Evolutionary conservation across 257 asterid species (phyloP).

Genomic region (Verbena officinalis): DNA sequence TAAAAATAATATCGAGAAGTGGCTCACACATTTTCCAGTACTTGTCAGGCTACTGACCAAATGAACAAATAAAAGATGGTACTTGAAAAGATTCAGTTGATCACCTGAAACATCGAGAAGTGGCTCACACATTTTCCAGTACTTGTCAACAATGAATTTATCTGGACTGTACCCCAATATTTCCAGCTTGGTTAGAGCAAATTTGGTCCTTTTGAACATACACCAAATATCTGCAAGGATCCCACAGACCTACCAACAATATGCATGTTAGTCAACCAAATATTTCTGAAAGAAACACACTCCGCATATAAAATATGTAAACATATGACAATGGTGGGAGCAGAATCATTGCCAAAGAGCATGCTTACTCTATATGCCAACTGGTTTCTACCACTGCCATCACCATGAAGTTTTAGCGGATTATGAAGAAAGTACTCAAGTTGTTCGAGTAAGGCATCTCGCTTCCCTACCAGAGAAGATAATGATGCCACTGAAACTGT

Average conservation of each 20-base stretch:
- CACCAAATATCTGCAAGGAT: conserved; percentile 84
- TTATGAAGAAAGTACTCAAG: conserved; percentile 64
- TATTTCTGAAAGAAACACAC: conserved; percentile 1
- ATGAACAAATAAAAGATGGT: conserved; percentile 9
- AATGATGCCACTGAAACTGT: conserved; percentile 68
- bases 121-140: conserved; percentile 85
- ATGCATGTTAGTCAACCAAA: conserved; percentile 19
- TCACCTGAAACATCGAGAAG: conserved; percentile 77
- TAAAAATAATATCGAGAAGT: conserved; percentile 48
- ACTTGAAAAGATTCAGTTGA: conserved; percentile 27
- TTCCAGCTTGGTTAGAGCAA: conserved; percentile 69
- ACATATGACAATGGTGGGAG: not conserved
- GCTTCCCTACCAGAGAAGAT: conserved; percentile 64
- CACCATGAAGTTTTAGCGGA: conserved; percentile 45
- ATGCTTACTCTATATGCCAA: conserved; percentile 79
- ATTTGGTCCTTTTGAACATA: conserved; percentile 71
- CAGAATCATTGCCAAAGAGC: conserved; percentile 12
- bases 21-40: conserved; percentile 89
- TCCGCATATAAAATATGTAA: not conserved
- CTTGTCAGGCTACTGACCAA: conserved; percentile 39
- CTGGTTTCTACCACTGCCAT: conserved; percentile 49
- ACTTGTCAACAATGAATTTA: conserved; percentile 56
- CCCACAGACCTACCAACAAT: conserved; percentile 64
- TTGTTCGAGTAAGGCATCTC: conserved; percentile 72
- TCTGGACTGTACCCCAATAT: conserved; percentile 70